Evolutionary conservation across 2,329 filamentous ascomycete genomes (phyloP), one percentile per base, ranked within the genome.

Genomic region (Colletotrichum phormii): DNA sequence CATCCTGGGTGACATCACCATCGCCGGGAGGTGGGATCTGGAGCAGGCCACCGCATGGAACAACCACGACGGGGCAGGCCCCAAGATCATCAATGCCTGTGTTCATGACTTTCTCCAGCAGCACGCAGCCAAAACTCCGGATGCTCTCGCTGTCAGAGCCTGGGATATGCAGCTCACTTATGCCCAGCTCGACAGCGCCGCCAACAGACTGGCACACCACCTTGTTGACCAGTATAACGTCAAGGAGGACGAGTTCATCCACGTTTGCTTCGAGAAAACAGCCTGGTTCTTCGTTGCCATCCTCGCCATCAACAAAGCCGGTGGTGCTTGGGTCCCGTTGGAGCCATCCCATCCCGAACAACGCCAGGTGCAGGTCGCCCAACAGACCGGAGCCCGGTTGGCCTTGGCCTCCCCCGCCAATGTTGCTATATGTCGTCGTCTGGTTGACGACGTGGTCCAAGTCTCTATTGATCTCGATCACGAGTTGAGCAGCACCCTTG

Each of bases 161-260:
- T 81, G 80, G 80, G 80, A 81, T 7, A 80, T 79, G 12, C 71
- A 79, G 13, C 72, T 81, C 4, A 80, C 78, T 1, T 81, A 81
- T 53, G 64, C 65, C 1, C 75, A 81, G 12, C 65, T 81, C 0
- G 69, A 78, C 53, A 13, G 37, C 3, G 29, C 59, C 7, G 60
- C 76, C 13, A 70, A 66, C 5, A 37, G 53, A 3, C 54, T 77
- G 9, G 67, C 72, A n/a, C 33, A 46, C 15, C 42, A 65, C 15
- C 63, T 77, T 22, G 67, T 55, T 2, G 18, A 33, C n/a, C 59
- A 62, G 2, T 49, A 46, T 26, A 24, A 49, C n/a, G 42, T 59
- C 29, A 22, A 33, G 13, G 31, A 22, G 26, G 64, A 51, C 9
- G 29, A 33, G 26, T 53, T 66, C 37, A n/a, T n/a, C n/a, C n/a